phyloP scores from a whole-genome alignment of 768 basidiomycete species.

The Scleroderma bovista region DNA sequence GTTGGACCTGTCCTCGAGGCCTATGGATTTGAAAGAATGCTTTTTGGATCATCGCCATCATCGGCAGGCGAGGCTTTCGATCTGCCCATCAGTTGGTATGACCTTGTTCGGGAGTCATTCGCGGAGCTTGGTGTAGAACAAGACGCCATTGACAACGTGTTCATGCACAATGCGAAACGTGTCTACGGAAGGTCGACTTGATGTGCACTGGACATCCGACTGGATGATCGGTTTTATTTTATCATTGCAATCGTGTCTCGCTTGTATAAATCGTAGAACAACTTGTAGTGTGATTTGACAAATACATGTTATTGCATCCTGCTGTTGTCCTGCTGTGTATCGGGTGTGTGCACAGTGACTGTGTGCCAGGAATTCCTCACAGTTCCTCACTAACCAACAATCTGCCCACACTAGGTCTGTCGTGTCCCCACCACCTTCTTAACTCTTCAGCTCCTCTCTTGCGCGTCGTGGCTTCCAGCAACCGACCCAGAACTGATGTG shows the following conservation, averaged over 20 bases:
- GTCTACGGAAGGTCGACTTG: slow-evolving; percentile 30
- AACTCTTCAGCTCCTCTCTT: too few species aligned
- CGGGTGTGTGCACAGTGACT: too few species aligned
- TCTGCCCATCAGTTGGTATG: slow-evolving; percentile 70
- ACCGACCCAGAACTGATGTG: background rate
- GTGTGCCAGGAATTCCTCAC: too few species aligned
- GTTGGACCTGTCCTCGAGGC: slow-evolving; percentile 82
- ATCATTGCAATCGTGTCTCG: background rate
- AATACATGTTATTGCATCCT: too few species aligned
- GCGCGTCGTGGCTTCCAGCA: background rate
- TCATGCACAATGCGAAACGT: slow-evolving; percentile 44
- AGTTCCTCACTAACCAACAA: too few species aligned
- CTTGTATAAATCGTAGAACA: background rate
- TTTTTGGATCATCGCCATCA: slow-evolving; percentile 76
- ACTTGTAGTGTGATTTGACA: background rate
- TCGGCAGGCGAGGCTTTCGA: slow-evolving; percentile 41
- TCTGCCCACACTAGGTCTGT: too few species aligned
- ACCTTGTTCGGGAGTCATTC: slow-evolving; percentile 70
- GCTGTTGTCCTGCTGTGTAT: too few species aligned
- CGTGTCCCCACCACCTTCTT: background rate
- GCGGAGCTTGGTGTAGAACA: slow-evolving; percentile 78
- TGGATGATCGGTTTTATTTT: background rate
- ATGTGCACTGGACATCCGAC: background rate
- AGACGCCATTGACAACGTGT: slow-evolving; percentile 70
- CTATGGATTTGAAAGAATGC: slow-evolving; percentile 77